Conservation (phyloP, 805 yeast genomes). For the Cyberlindnera samutprakarnensis region DNA sequence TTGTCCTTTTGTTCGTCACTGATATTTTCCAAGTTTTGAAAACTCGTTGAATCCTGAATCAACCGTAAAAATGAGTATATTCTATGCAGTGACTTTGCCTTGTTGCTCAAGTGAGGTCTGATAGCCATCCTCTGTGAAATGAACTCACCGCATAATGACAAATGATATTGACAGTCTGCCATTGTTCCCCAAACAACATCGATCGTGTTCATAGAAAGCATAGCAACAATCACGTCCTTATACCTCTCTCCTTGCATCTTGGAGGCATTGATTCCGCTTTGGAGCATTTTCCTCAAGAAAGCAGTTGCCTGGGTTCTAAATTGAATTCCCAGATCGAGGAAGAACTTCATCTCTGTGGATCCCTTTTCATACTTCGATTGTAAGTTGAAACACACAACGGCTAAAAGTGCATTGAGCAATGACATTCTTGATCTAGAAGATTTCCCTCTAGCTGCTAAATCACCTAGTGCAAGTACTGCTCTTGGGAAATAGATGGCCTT, state of each 20-base stretch:
- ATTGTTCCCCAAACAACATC: conserved; percentile 89
- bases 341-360: conserved; percentile 61
- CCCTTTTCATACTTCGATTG: conserved; percentile 66
- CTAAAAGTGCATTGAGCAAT: conserved; percentile 66
- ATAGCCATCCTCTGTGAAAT: conserved; percentile 60
- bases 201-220: conserved; percentile 78
- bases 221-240: conserved; percentile 77
- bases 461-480: conserved; percentile 78
- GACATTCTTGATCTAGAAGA: conserved; percentile 76
- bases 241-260: conserved; percentile 50
- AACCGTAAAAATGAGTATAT: conserved; percentile 69
- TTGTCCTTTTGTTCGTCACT: conserved; percentile 11
- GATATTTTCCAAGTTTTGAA: conserved; percentile 11
- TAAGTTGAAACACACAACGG: conserved; percentile 75
- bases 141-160: conserved; percentile 69
- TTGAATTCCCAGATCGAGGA: conserved; percentile 64
- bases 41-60: conserved; percentile 59
- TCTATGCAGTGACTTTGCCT: conserved; percentile 71
- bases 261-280: conserved; percentile 30
- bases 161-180: conserved; percentile 74
- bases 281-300: conserved; percentile 54
- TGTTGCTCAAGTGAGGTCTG: conserved; percentile 61
- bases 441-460: conserved; percentile 61
- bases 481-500: conserved; percentile 78
- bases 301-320: conserved; percentile 68